These are phyloP conservation scores for Cercospora berteroae DNA, from an alignment of 2,329 filamentous ascomycete species.

Conservation along the genomic window DNA sequence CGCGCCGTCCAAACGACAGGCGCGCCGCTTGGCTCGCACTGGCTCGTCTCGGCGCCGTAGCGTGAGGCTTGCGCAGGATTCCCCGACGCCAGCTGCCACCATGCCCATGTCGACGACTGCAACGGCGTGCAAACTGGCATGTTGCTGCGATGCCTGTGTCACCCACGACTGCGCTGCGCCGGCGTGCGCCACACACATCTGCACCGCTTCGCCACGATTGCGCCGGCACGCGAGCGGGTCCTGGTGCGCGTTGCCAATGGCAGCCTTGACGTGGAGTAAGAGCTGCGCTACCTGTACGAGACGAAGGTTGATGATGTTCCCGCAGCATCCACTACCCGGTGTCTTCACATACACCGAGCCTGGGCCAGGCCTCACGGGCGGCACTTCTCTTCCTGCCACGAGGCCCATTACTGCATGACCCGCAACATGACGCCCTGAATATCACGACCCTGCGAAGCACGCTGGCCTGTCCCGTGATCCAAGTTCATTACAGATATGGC, in stretches of 20 bases:
- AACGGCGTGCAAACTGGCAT: neutral
- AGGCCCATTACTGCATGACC: slow-evolving; percentile 39
- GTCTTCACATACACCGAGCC: slow-evolving; percentile 31
- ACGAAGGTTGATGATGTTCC: neutral
- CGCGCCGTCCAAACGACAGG: neutral
- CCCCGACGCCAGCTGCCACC: neutral
- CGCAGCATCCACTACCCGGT: slow-evolving; percentile 4
- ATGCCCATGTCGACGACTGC: neutral
- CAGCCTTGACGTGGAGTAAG: slow-evolving; percentile 43
- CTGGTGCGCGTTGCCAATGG: slow-evolving; percentile 40
- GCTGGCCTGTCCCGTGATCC: slow-evolving; percentile 43
- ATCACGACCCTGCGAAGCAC: slow-evolving; percentile 38
- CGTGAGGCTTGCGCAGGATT: neutral
- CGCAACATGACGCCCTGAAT: slow-evolving; percentile 35
- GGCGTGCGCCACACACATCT: neutral
- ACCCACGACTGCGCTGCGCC: neutral
- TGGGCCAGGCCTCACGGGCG: slow-evolving; percentile 4
- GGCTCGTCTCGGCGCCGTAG: neutral
- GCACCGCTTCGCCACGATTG: neutral
- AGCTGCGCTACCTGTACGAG: neutral
- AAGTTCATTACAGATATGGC: slow-evolving; percentile 48
- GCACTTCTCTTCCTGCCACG: slow-evolving; percentile 45
- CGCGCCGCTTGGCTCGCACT: neutral
- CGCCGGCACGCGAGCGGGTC: neutral
- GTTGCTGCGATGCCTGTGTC: neutral